phyloP scores from a whole-genome alignment of 2,329 filamentous ascomycete genomes.

The Colletotrichum orbiculare region DNA sequence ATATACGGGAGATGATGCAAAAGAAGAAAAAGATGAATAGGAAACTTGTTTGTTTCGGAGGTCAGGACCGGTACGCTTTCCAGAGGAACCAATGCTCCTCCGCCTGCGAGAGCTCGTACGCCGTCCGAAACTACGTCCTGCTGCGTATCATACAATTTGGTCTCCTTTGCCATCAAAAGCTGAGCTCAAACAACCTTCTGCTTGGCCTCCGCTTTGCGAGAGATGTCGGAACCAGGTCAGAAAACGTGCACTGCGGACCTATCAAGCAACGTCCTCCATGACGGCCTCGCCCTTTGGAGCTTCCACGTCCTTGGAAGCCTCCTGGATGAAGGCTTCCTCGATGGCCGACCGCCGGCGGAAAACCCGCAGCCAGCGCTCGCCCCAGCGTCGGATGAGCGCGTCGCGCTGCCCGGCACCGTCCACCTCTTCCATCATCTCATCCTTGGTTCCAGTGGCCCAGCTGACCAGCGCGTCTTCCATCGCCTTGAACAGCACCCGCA shows the following conservation, averaged over 20 bases:
- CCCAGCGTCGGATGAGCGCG: slow-evolving; percentile 81
- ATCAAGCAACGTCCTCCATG: neutral
- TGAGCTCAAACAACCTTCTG: too few relatives aligned
- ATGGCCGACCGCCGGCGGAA: slow-evolving; percentile 86
- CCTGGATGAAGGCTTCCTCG: slow-evolving; percentile 75
- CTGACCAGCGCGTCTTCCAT: slow-evolving; percentile 82
- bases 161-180: neutral
- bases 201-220: too few relatives aligned
- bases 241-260: slow-evolving; percentile 4
- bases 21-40: too few relatives aligned
- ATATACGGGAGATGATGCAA: too few relatives aligned
- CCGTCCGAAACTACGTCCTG: too few relatives aligned
- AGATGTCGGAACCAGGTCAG: too few relatives aligned
- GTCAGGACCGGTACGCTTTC: too few relatives aligned
- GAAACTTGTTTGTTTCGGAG: too few relatives aligned
- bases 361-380: slow-evolving; percentile 84
- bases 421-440: slow-evolving; percentile 77
- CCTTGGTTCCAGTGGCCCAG: slow-evolving; percentile 79
- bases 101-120: too few relatives aligned
- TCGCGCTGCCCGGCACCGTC: slow-evolving; percentile 69
- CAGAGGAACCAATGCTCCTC: too few relatives aligned
- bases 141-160: too few relatives aligned
- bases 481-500: slow-evolving; percentile 82
- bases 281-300: slow-evolving; percentile 40
- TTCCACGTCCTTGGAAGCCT: slow-evolving; percentile 46